phyloP scores from a whole-genome alignment of 2,329 filamentous ascomycete species.

The Ophiocordyceps camponoti-saundersi region DNA sequence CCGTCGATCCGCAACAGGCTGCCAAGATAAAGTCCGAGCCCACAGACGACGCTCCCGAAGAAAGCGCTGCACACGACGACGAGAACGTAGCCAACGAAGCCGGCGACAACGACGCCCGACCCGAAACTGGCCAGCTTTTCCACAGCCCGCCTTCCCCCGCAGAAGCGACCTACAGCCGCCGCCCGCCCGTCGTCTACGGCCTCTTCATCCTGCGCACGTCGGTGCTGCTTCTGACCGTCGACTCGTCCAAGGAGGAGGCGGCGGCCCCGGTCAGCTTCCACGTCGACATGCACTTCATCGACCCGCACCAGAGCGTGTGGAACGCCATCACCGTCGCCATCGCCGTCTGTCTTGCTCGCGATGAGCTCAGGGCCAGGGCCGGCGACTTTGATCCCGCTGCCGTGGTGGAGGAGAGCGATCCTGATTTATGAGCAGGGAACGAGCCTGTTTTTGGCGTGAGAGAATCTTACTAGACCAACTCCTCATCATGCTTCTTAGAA shows the following conservation, averaged over 20 bases:
- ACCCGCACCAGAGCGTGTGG: conserved; percentile 23
- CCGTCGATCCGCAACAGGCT: background rate
- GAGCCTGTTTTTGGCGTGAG: no score
- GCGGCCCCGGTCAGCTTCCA: conserved; percentile 22
- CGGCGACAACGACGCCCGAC: background rate
- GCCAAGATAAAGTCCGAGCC: background rate
- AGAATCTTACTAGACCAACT: no score
- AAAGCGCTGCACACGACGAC: no score
- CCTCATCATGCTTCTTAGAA: no score
- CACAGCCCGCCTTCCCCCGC: background rate
- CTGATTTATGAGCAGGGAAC: conserved; percentile 14
- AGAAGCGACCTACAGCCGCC: conserved; percentile 9
- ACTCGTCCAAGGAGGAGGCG: conserved; percentile 17
- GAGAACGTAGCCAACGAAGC: background rate
- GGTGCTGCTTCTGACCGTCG: conserved; percentile 21
- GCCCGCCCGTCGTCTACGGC: conserved; percentile 24
- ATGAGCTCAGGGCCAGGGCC: conserved; percentile 17
- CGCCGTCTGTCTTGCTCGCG: conserved; percentile 20
- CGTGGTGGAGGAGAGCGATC: conserved; percentile 17
- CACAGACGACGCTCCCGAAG: background rate
- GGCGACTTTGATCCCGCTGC: conserved; percentile 17
- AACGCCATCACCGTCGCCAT: conserved; percentile 25
- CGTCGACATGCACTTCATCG: conserved; percentile 21
- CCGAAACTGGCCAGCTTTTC: background rate
- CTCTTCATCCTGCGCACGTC: conserved; percentile 22